Evolutionary conservation across 805 yeast genomes (phyloP).

Genomic region (Nakazawaea sp.): DNA sequence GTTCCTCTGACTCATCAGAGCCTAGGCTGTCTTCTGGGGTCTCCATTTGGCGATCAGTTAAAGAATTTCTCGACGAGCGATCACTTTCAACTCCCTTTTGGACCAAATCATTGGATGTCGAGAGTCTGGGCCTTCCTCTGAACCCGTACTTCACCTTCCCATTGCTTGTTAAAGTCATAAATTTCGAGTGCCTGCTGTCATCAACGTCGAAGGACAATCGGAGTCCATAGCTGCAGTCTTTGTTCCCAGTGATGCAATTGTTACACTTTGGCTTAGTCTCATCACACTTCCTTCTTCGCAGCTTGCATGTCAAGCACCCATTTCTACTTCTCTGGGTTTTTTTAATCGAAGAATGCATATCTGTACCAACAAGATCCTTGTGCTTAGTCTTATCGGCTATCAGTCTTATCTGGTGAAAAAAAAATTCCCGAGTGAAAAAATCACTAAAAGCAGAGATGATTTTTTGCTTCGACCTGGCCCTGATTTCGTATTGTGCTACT

Average conservation of each 20-base stretch:
- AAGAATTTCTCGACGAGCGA: no score
- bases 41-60: no score
- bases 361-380: no score
- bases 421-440: no score
- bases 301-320: conserved; percentile 55
- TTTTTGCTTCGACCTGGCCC: no score
- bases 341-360: no score
- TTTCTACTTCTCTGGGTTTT: conserved; percentile 46
- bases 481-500: no score
- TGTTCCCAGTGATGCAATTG: conserved; percentile 37
- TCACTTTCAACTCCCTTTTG: background rate
- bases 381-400: no score
- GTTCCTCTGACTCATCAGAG: background rate
- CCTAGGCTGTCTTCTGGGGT: background rate
- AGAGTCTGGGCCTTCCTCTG: conserved; percentile 32
- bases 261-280: conserved; percentile 45
- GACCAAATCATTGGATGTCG: background rate
- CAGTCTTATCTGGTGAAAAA: no score
- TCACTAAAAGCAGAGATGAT: no score
- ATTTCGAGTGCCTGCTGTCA: conserved; percentile 29
- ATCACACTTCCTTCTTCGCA: conserved; percentile 47
- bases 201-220: conserved; percentile 44
- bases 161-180: conserved; percentile 18
- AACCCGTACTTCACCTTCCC: conserved; percentile 34
- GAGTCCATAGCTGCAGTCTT: conserved; percentile 43